Conservation (phyloP, 352 stramenopile species). For the Albugo laibachii region DNA sequence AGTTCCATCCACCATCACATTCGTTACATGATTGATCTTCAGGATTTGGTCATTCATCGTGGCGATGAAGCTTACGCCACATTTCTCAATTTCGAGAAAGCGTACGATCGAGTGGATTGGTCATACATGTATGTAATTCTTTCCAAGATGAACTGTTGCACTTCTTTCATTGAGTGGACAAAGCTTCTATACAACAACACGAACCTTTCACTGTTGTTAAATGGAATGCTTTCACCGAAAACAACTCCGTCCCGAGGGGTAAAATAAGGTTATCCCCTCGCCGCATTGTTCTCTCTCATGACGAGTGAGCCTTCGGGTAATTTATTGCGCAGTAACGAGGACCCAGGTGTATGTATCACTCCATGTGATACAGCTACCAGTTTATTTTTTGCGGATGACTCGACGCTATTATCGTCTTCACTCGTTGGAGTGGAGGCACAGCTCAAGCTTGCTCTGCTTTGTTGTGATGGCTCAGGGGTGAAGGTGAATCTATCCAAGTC, state of each 20-base stretch:
- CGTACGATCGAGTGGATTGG: constrained; percentile 6
- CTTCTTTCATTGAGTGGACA: constrained; percentile 4
- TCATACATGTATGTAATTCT: constrained; percentile 7
- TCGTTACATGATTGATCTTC: constrained; percentile 5
- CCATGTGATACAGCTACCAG: background rate
- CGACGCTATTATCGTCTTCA: constrained; percentile 2
- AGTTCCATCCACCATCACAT: constrained; percentile 9
- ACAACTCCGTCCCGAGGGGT: constrained; percentile 5
- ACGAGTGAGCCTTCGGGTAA: constrained; percentile 2
- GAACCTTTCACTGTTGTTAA: constrained; percentile 4
- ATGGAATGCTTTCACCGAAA: constrained; percentile 3
- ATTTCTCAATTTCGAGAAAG: background rate
- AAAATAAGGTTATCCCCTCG: constrained; percentile 7
- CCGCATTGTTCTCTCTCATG: constrained; percentile 5
- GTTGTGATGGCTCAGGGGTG: constrained; percentile 1
- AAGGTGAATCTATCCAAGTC: constrained; percentile 7
- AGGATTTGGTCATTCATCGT: constrained; percentile 2
- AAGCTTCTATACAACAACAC: constrained; percentile 4
- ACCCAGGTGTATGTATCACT: background rate
- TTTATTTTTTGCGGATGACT: constrained; percentile 10
- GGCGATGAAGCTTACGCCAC: background rate
- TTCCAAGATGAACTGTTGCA: constrained; percentile 3
- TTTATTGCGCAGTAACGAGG: constrained; percentile 1
- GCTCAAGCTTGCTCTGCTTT: constrained; percentile 1
- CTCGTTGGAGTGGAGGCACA: constrained; percentile 2